These are phyloP conservation scores for Vitis hybrid DNA, from an alignment of 177 flowering plant genomes.

Conservation along the genomic window DNA sequence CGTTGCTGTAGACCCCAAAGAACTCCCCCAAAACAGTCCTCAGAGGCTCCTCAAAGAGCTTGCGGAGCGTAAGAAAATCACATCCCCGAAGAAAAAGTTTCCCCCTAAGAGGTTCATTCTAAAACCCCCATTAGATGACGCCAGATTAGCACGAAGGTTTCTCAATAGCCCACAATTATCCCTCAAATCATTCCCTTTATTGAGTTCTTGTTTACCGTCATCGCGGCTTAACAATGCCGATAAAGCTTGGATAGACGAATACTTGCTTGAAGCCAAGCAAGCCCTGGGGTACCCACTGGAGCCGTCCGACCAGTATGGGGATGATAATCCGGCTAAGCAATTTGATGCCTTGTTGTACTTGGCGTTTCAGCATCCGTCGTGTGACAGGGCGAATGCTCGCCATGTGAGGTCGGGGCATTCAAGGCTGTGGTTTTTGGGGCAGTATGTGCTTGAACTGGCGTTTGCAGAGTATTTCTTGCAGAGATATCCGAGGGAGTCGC, in stretches of 20 bases:
- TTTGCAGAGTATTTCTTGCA: slow-evolving; percentile 88
- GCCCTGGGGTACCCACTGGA: slow-evolving; percentile 93
- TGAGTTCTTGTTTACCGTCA: slow-evolving; percentile 89
- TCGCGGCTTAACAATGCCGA: slow-evolving; percentile 81
- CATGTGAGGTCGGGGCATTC: slow-evolving; percentile 88
- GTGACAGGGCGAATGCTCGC: slow-evolving; percentile 75
- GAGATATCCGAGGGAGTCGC: slow-evolving; percentile 93
- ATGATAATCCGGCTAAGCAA: slow-evolving; percentile 91
- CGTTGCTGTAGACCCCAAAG: slow-evolving; percentile 64
- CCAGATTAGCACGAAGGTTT: slow-evolving; percentile 66
- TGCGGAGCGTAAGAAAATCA: slow-evolving; percentile 64
- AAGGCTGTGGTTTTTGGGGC: slow-evolving; percentile 83
- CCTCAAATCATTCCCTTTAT: slow-evolving; percentile 78
- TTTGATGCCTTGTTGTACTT: slow-evolving; percentile 87
- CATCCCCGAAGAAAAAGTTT: slow-evolving; percentile 62
- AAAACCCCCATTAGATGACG: slow-evolving; percentile 86
- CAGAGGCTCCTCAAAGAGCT: slow-evolving; percentile 91
- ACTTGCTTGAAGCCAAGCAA: slow-evolving; percentile 87
- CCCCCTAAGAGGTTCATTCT: slow-evolving; percentile 80
- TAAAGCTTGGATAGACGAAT: slow-evolving; percentile 91
- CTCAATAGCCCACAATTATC: slow-evolving; percentile 92
- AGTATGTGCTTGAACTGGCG: slow-evolving; percentile 85
- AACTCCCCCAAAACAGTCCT: slow-evolving; percentile 75
- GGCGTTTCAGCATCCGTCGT: slow-evolving; percentile 89
- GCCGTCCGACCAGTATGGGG: slow-evolving; percentile 64